A percentile compares a stretch with the other conserved stretches of the same genome.
These are phyloP conservation scores for Aspergillus arachidicola DNA, from an alignment of 2,329 filamentous ascomycete genomes.

Conservation along the genomic window DNA sequence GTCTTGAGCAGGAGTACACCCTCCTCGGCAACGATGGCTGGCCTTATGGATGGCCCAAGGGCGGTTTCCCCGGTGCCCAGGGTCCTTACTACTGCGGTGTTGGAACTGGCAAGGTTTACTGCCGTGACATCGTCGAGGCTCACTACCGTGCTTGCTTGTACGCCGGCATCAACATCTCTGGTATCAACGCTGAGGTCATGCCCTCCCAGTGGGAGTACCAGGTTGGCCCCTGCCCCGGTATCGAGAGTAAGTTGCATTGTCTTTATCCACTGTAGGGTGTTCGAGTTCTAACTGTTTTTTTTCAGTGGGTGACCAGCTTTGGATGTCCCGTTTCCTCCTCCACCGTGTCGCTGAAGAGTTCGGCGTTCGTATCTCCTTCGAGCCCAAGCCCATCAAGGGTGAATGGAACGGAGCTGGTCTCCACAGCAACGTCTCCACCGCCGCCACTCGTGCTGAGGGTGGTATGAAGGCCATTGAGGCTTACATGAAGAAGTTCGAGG, in stretches of 20 bases:
- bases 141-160: conserved; percentile 91
- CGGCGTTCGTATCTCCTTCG: conserved; percentile 90
- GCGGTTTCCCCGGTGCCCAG: conserved; percentile 88
- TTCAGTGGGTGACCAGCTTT: conserved; percentile 90
- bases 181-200: conserved; percentile 99
- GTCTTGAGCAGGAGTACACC: conserved; percentile 97
- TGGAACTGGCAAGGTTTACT: conserved; percentile 93
- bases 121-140: conserved; percentile 95
- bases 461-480: conserved; percentile 95
- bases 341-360: conserved; percentile 94
- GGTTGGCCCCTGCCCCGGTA: conserved; percentile 85
- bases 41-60: conserved; percentile 89
- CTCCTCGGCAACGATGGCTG: conserved; percentile 82
- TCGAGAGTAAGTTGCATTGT: conserved; percentile 65
- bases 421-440: conserved; percentile 91
- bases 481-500: conserved; percentile 80
- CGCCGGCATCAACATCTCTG: conserved; percentile 88
- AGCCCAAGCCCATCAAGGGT: conserved; percentile 92
- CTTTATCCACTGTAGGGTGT: not conserved
- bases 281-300: conserved; percentile 27
- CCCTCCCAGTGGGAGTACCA: conserved; percentile 98
- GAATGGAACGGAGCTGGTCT: conserved; percentile 97
- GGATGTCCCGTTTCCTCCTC: conserved; percentile 87
- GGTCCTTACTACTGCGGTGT: conserved; percentile 98
- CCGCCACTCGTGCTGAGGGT: conserved; percentile 84